Evolutionary conservation across 345 rosid genomes (phyloP), one percentile per base, ranked within the genome.

Genomic region (Camelina neglecta): DNA sequence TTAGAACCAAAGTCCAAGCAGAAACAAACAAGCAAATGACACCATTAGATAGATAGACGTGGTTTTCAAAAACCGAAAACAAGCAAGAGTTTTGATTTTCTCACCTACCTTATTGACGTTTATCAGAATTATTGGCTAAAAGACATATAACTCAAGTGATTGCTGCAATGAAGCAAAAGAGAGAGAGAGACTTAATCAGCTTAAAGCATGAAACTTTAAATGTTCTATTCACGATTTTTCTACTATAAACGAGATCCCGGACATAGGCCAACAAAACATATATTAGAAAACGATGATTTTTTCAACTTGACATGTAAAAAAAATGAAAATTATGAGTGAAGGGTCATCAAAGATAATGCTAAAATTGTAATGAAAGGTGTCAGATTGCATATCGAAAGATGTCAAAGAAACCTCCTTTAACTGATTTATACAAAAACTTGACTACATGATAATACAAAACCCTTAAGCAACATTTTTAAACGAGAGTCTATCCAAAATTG

Each of bases 41-140:
- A 35, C 5, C 4, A 39, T 70, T 53, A 21, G 67, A 71, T 53
- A 21, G 67, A 71, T 65, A 71, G 73, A 70, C 12, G 45, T 70
- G 65, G 60, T 75, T 67, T 11, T 57, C 54, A 21, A 41, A 59
- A 66, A 67, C 51, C 35, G 41, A 54, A 45, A 47, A 75, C 65
- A 69, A 26, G 60, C 39, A 55, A 71, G 67, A 39, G 67, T 60
- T 75, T 63, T 58, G 67, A 53, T 60, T 39, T 33, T 68, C 79
- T 76, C 73, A 86, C 85, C 81, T 74, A 83, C 60, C 66, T 48
- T 57, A 5, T 47, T 36, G 80, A 76, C 75, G 58, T 75, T 80
- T 77, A 77, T 71, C 82, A 84, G 77, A 82, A 9, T 80, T 70
- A 67, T 61, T 75, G 81, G 79, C 66, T 41, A 72, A 58, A 69